Percentiles rank a stretch among this genome's conserved stretches.
These are phyloP conservation scores for Tremellales sp. DNA, from an alignment of 1,284 basidiomycete species.

Conservation along the genomic window DNA sequence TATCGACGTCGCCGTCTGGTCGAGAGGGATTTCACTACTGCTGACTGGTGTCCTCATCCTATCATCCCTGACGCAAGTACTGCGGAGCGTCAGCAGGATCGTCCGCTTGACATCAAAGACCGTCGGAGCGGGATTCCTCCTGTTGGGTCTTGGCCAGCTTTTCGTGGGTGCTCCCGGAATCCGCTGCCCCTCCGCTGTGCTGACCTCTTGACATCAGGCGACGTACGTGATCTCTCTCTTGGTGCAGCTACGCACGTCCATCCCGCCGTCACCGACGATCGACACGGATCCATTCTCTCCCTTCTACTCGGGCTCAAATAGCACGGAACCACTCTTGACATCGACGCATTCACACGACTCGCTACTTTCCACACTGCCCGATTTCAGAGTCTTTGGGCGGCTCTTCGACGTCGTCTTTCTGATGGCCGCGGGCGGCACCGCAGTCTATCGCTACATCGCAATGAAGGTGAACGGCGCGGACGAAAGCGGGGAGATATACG, in stretches of 20 bases:
- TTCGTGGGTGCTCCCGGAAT: slow-evolving; percentile 35
- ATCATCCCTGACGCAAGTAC: slow-evolving; percentile 43
- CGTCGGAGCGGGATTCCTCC: slow-evolving; percentile 47
- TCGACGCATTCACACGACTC: slow-evolving; percentile 18
- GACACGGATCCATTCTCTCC: slow-evolving; percentile 14
- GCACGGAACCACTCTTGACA: slow-evolving; percentile 1
- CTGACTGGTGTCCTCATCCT: slow-evolving; percentile 45
- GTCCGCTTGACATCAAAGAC: slow-evolving; percentile 44
- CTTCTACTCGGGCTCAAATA: slow-evolving; percentile 10
- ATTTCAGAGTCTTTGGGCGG: slow-evolving; percentile 48
- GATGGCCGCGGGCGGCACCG: slow-evolving; percentile 36
- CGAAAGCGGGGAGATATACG: slow-evolving; percentile 19
- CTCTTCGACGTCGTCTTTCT: slow-evolving; percentile 48
- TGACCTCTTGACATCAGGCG: slow-evolving; percentile 23
- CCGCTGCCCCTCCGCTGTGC: neutral
- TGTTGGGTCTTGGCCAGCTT: slow-evolving; percentile 45
- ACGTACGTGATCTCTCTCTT: slow-evolving; percentile 48
- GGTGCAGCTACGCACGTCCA: slow-evolving; percentile 45
- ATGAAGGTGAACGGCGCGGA: slow-evolving; percentile 35
- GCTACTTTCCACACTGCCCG: slow-evolving; percentile 43
- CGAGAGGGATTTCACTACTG: slow-evolving; percentile 44
- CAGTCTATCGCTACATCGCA: slow-evolving; percentile 37
- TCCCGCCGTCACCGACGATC: slow-evolving; percentile 31
- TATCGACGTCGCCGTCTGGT: slow-evolving; percentile 43
- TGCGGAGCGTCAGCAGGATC: slow-evolving; percentile 44